Evolutionary conservation across 805 yeast species (phyloP).

Genomic region (Ogataea ganodermae): DNA sequence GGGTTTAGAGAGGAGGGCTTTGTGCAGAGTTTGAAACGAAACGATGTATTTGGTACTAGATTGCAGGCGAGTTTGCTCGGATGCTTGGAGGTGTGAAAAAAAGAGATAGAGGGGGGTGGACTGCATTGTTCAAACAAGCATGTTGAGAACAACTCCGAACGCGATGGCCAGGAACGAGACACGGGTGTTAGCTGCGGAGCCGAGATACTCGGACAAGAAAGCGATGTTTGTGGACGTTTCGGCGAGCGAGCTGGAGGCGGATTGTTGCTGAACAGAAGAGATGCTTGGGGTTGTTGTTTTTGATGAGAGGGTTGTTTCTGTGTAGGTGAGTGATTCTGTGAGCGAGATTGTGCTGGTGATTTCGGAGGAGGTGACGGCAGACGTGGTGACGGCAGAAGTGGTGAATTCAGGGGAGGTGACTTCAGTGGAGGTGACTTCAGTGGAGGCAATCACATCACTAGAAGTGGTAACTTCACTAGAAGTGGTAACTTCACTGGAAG

Average conservation of each 20-base stretch:
- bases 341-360: conserved; percentile 3
- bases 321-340: background rate
- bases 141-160: background rate
- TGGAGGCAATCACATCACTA: background rate
- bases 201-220: conserved; percentile 4
- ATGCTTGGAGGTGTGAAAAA: too few species aligned
- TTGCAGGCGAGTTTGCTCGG: too few species aligned
- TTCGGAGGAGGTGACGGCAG: background rate
- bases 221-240: conserved; percentile 2
- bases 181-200: background rate
- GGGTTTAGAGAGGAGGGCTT: background rate
- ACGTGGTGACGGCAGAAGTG: background rate
- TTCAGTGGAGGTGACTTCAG: background rate
- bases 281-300: background rate
- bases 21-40: too few species aligned
- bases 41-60: too few species aligned
- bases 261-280: background rate
- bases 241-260: conserved; percentile 4
- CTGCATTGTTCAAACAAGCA: background rate
- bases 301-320: background rate
- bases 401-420: too few species aligned
- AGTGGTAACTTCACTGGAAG: background rate
- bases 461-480: background rate
- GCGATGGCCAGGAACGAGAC: background rate
- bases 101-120: too few species aligned